Conservation (phyloP, 768 basidiomycete genomes). For the Crucibulum laeve region DNA sequence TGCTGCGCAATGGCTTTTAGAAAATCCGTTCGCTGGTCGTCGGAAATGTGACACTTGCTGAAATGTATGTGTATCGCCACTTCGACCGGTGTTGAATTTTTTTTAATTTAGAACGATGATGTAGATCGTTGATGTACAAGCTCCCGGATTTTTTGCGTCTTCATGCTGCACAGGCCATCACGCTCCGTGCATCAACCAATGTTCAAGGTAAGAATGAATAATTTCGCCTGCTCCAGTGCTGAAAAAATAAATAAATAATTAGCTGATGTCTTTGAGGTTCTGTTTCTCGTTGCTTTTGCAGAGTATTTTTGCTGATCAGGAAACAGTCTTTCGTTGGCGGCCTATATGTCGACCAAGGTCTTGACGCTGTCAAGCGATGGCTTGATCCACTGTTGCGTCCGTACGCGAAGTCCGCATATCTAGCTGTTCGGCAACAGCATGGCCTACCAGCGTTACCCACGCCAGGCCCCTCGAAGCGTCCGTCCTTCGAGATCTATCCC, state of each 20-base stretch:
- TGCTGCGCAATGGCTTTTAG: conserved; percentile 28
- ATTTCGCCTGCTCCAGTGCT: not conserved
- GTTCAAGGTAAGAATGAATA: conserved; percentile 54
- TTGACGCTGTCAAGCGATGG: conserved; percentile 54
- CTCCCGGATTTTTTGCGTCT: conserved; percentile 58
- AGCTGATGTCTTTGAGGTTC: conserved; percentile 82
- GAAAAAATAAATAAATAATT: conserved; percentile 1
- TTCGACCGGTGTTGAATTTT: not conserved
- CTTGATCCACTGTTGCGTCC: conserved; percentile 59
- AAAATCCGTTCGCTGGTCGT: conserved; percentile 79
- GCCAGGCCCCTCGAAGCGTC: conserved; percentile 12
- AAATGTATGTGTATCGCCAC: conserved; percentile 43
- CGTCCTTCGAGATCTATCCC: conserved; percentile 10
- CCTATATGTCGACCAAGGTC: conserved; percentile 65
- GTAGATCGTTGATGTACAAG: conserved; percentile 60
- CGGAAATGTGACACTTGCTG: conserved; percentile 68
- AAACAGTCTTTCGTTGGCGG: conserved; percentile 76
- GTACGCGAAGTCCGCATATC: conserved; percentile 60
- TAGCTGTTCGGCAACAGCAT: conserved; percentile 59
- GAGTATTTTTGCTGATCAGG: conserved; percentile 1
- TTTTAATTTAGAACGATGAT: conserved; percentile 3
- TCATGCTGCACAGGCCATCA: conserved; percentile 71
- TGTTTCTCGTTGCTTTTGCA: conserved; percentile 1
- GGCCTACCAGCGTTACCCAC: conserved; percentile 47
- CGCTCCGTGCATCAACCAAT: conserved; percentile 61